Evolutionary conservation across 257 asterid species (phyloP), one percentile per base, ranked within the genome.

Genomic region (Fraxinus americana): DNA sequence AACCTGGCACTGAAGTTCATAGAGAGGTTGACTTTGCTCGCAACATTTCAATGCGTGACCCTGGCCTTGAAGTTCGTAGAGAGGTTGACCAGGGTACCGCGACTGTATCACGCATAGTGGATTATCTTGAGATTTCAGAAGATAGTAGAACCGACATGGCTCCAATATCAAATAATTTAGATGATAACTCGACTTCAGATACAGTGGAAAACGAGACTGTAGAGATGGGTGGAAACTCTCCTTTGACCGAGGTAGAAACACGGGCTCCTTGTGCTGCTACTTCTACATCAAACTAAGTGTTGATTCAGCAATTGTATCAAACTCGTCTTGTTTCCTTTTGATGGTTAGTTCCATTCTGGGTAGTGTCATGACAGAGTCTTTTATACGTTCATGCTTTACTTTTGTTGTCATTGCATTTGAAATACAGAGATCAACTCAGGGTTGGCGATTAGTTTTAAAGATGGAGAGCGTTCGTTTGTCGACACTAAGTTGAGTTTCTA

Each of bases 1-100:
- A 89, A 52, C 75, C 83, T 19, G 79, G 84, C 72, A 69, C 86
- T 68, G 97, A 88, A 80, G 78, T 65, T 76, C 89, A 79, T 83
- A 82, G 86, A 79, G 94, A 85, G 9, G 81, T 77, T 39, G 77
- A 79, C 68, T 91, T 95, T 81, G 82, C 97, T 41, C 92, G 97
- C 54, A 89, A 88, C 82, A 87, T 67, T 78, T 52, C 92, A 36
- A 70, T 78, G 1, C 85, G 86, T 6, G 90, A 89, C 54, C 75
- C 83, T n/a, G 78, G 84, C 72, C 67, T 86, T 68, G 97, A 88
- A 80, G 79, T 57, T 75, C 88, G 80, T 83, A 82, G 86, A 79
- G 94, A 85, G 9, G 81, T 77, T 39, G 77, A 79, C 68, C 87
- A 81, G 48, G 82, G 88, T 71, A 54, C 70, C 79, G 75, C 88